These are phyloP conservation scores for Pichia sp. DNA, from an alignment of 1,139 yeast species.

Conservation along the genomic window DNA sequence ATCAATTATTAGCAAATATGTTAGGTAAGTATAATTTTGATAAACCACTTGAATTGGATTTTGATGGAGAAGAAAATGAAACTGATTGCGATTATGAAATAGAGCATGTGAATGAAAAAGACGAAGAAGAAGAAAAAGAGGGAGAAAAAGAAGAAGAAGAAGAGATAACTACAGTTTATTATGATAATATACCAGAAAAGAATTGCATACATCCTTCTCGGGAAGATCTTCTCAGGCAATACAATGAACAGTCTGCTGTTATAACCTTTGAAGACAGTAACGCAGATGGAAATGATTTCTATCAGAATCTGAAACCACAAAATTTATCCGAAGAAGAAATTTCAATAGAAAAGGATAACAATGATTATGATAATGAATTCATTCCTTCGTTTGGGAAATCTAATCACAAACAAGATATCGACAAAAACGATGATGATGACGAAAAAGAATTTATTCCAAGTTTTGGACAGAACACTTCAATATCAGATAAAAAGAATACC, in stretches of 20 bases:
- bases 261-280: conserved; percentile 7
- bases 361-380: conserved; percentile 38
- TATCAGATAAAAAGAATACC: conserved; percentile 53
- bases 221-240: conserved; percentile 26
- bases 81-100: conserved; percentile 13
- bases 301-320: conserved; percentile 10
- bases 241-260: conserved; percentile 12
- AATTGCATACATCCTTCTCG: conserved; percentile 17
- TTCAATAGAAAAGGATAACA: neutral
- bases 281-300: conserved; percentile 23
- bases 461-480: conserved; percentile 26
- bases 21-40: conserved; percentile 53
- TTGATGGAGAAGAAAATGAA: conserved; percentile 33
- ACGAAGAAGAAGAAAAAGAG: neutral
- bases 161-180: conserved; percentile 15
- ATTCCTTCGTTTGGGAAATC: conserved; percentile 44
- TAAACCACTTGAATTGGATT: conserved; percentile 50
- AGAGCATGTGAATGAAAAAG: conserved; percentile 19
- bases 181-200: conserved; percentile 14
- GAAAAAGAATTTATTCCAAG: conserved; percentile 22
- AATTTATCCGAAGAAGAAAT: neutral
- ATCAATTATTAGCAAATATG: conserved; percentile 46
- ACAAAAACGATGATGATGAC: conserved; percentile 15
- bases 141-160: conserved; percentile 14
- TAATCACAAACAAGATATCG: neutral